Percentiles rank a stretch among this genome's conserved stretches.
Evolutionary conservation across 345 rosid genomes (phyloP).

Genomic region (Eucalyptus leucophloia): DNA sequence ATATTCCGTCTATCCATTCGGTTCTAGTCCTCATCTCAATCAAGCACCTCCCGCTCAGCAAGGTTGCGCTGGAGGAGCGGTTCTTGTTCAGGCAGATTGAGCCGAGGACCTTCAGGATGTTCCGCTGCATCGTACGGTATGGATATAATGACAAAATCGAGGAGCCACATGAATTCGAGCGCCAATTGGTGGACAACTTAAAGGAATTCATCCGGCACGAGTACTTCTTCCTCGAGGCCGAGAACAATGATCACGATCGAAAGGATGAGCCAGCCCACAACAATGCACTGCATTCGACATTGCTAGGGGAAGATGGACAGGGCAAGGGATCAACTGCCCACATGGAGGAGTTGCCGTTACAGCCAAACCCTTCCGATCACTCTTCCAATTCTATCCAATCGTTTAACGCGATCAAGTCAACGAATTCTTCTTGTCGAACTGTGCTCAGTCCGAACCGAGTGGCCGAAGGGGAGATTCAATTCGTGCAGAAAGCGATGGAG

Average conservation of each 20-base stretch:
- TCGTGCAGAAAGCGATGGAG: constrained; percentile 50
- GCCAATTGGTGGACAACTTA: constrained; percentile 73
- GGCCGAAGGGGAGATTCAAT: constrained; percentile 47
- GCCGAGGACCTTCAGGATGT: constrained; percentile 67
- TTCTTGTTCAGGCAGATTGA: constrained; percentile 85
- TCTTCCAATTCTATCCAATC: constrained; percentile 34
- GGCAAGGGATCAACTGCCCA: background rate
- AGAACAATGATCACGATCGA: background rate
- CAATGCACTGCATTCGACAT: background rate
- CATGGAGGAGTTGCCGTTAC: constrained; percentile 5
- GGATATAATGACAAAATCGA: constrained; percentile 86
- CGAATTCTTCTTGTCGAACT: constrained; percentile 4
- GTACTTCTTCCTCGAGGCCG: background rate
- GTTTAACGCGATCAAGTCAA: background rate
- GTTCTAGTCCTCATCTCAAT: constrained; percentile 79
- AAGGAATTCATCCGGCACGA: constrained; percentile 89
- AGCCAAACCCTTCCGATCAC: background rate
- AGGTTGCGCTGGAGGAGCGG: constrained; percentile 80
- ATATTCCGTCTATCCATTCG: constrained; percentile 87
- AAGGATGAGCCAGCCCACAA: constrained; percentile 9
- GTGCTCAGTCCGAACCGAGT: constrained; percentile 21
- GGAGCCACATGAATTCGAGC: constrained; percentile 75
- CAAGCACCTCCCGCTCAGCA: constrained; percentile 81
- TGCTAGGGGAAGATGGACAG: background rate
- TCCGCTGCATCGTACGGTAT: constrained; percentile 89